Base-by-base conservation (phyloP, 805 yeast species). In the Ogataea nitratoaversa region DNA sequence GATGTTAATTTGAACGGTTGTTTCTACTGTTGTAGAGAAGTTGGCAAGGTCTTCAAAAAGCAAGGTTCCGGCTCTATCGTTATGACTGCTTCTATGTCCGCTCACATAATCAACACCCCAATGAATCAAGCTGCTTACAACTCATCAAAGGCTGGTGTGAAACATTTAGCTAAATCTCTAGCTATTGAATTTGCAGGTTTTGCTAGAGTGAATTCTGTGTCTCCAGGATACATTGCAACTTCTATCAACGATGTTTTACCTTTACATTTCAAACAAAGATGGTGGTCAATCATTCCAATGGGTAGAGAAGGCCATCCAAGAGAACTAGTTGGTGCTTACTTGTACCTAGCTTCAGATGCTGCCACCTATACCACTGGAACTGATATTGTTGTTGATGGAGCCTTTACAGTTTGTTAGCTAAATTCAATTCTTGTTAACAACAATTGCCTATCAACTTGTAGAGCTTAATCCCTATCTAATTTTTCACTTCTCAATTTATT, bases 51-150 rank as follows among this genome's bases (percentile, higher is more conserved):
- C 28, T 71, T 72, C 62, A 62, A 63, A 45, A 54, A 60, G 41
- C 72, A 71, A 47, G 74, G 73, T 28, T 36, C 37, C 23, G 78
- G 78, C 23, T 67, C 71, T 14, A 53, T 72, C 49, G 64, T 72
- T 42, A 67, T 70, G 61, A 72, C 78, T 18, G 76, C 76, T 3
- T 70, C 75, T 20, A 70, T 72, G 74, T 68, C 74, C 14, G 75
- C 68, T 8, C 74, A 67, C 58, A 71, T 71, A 48, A 74, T 67
- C 46, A 72, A 72, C 46, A 71, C 67, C 34, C 76, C 78, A 30
- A 67, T 70, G 46, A 64, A 65, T 45, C 76, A 71, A 51, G 71
- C 74, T 29, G 64, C 63, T 28, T 70, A 69, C 56, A 69, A 69
- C 44, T 66, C 67, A 28, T 70, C 73, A 38, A 70, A 70, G 56